Evolutionary conservation across 306 rosid genomes (phyloP), one percentile per base, ranked within the genome.

Genomic region (Erythrophleum fordii): DNA sequence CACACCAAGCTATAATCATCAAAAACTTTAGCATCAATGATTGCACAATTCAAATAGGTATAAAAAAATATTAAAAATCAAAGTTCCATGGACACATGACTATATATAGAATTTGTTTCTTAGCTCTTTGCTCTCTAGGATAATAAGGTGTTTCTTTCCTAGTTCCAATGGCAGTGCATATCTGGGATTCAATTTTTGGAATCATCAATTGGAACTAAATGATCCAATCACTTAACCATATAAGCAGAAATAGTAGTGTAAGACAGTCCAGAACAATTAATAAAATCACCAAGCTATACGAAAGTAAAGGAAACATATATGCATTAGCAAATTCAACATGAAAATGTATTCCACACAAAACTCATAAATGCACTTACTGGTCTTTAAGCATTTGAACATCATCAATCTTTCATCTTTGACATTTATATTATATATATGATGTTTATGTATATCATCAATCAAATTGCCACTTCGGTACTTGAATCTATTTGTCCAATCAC

Each of bases 1-100:
- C 80, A 92, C 72, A 81, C 97, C 98, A 77, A 98, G 99, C 99
- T 96, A 98, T 62, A 72, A 80, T 53, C 28, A 77, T 69, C 81
- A 87, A 80, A 56, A 82, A 79, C 42, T 44, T 76, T 53, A n/a
- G 76, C 59, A 77, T 79, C 71, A 87, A 76, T 76, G 67, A 76
- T 41, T 68, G 11, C 71, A 49, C 29, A 28, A 48, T 28, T 58
- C 14, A 44, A 55, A 69, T 16, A 39, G 6, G n/a, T 37, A 23
- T 66, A 6, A 49, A 17, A n/a, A 14, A 69, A 6, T 14, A 55
- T 9, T 25, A 58, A 25, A 58, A 16, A 8, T 48, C 17, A 11
- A 14, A 77, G 73, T 31, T 61, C 79, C 60, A 51, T 1, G 34
- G 61, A 60, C 68, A 60, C 46, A 31, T 46, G n/a, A 37, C 73